Evolutionary conservation across 2,329 filamentous ascomycete genomes (phyloP), one percentile per base, ranked within the genome.

Genomic region (Verticillium tricorpus): DNA sequence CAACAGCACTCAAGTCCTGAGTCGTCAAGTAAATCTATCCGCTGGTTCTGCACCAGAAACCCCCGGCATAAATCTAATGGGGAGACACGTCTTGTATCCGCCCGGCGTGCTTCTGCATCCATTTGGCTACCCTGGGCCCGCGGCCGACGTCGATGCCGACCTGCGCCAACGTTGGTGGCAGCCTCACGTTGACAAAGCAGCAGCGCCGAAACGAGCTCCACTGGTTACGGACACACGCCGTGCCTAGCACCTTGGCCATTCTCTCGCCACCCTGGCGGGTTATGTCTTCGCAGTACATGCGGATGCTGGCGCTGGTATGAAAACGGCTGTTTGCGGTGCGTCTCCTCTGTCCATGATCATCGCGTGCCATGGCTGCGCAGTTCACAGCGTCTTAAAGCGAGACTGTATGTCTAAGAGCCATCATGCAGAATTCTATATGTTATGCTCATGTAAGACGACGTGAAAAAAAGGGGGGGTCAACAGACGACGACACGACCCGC

Each of bases 11-110:
- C n/a, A n/a, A n/a, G n/a, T n/a, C n/a, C n/a, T n/a, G n/a, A n/a
- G n/a, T n/a, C n/a, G 89, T 87, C 40, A 92, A 72, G 71, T 90
- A 92, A 1, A 90, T 77, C 76, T 91, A 88, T 25, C 78, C 87
- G 69, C 85, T 89, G 61, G 91, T 68, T 45, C 89, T 75, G 0
- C 79, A 77, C 87, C 87, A 91, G 72, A 87, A 81, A 62, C 73
- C 76, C 1, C 79, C 80, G 0, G 75, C 79, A 69, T 90, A 85
- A 78, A 77, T 59, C 84, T 79, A 11, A 85, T 75, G 14, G 84
- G 80, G 55, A 89, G 75, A 67, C 87, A 89, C 0, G 87, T 89
- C 54, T 84, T 76, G 66, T 78, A 76, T 37, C 80, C 74, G 1
- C 73, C 66, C 15, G 78, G 68, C 25, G 84, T 62, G 3, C 15